Evolutionary conservation across 2,329 filamentous ascomycete genomes (phyloP).

Genomic region (Ceratocystis cacaofunesta): DNA sequence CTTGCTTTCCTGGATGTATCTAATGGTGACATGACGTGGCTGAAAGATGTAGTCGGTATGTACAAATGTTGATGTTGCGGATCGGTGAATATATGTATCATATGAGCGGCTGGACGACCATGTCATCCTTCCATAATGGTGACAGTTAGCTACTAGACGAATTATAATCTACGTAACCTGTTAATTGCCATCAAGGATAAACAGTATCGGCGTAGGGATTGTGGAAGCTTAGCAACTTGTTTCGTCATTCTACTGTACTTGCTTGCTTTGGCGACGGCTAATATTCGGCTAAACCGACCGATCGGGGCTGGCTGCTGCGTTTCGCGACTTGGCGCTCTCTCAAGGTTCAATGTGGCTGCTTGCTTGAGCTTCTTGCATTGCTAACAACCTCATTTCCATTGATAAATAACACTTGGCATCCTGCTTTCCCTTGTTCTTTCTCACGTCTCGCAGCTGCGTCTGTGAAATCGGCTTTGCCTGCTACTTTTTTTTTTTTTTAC

Average conservation of each 20-base stretch:
- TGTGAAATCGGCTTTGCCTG: background rate
- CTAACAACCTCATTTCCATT: background rate
- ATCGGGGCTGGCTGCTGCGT: background rate
- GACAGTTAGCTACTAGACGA: no score
- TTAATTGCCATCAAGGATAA: no score
- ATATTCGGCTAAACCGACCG: background rate
- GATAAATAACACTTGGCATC: background rate
- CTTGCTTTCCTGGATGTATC: constrained; percentile 10
- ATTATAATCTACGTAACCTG: no score
- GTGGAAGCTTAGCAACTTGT: background rate
- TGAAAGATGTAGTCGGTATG: no score
- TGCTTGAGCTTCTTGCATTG: background rate
- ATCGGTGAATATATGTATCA: background rate
- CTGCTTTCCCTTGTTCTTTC: background rate
- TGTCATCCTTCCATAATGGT: no score
- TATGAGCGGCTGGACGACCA: background rate
- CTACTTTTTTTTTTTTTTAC: background rate
- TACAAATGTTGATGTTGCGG: background rate
- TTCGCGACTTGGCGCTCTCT: constrained; percentile 10
- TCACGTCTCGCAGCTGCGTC: background rate
- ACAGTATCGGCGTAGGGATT: no score
- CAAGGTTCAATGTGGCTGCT: background rate
- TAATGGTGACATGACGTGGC: background rate
- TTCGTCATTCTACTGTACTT: background rate
- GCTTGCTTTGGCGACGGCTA: background rate